Conservation (phyloP, 148 eudicot genomes). For the Salicornia ramosissima region DNA sequence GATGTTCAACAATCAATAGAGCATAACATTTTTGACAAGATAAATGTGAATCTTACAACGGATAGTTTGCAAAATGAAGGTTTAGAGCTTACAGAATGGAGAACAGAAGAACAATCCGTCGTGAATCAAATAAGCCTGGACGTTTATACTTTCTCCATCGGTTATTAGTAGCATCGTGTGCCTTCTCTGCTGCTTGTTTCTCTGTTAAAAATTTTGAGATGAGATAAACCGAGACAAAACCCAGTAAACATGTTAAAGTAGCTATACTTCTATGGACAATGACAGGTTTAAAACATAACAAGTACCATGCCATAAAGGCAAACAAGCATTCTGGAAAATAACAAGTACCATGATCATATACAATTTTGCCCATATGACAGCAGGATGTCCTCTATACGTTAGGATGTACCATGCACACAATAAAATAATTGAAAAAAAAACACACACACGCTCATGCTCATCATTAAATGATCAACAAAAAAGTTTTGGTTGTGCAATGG, state of each 20-base stretch:
- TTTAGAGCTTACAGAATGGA: constrained; percentile 67
- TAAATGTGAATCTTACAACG: no score
- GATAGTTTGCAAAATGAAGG: neutral
- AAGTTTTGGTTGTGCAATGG: no score
- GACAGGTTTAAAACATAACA: no score
- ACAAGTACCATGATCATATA: neutral
- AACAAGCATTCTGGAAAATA: no score
- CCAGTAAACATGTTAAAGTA: neutral
- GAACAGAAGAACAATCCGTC: constrained; percentile 73
- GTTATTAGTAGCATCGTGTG: constrained; percentile 46
- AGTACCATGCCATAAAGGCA: no score
- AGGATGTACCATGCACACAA: neutral
- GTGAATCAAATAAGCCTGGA: constrained; percentile 61
- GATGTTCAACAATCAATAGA: no score
- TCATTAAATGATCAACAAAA: neutral
- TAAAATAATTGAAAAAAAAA: no score
- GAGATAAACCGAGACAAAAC: neutral
- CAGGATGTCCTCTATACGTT: neutral
- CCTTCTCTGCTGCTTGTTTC: constrained; percentile 43
- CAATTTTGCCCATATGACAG: neutral
- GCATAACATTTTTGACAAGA: no score
- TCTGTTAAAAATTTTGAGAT: constrained; percentile 35
- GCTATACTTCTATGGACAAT: no score
- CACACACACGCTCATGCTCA: no score
- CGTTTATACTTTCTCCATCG: constrained; percentile 76